Base-by-base conservation (phyloP, 371 early-diverging fungal species). In the Lichtheimia hyalospora region DNA sequence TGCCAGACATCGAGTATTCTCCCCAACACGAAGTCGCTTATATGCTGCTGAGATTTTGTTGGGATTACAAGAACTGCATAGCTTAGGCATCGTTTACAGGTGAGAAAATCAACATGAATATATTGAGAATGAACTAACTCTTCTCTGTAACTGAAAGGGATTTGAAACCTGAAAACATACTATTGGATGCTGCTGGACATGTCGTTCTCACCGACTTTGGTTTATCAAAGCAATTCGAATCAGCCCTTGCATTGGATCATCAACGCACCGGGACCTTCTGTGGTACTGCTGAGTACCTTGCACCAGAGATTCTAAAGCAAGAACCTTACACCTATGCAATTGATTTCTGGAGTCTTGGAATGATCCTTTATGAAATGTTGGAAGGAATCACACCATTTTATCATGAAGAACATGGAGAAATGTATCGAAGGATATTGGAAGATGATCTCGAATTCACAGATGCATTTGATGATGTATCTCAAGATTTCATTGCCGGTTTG, bases 311-410 rank as follows among this genome's bases (percentile, higher is more conserved):
- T 23, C 77, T 99, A 10, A 64, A 76, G 43, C 90, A 89, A 0
- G 79, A 84, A 10, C 81, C 85, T 25, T 97, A 97, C 63, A 92
- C 93, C 6, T 91, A 87, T 63, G 85, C 84, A 13, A 94, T 94
- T 7, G 99, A 99, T 74, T 90, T 95, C 84, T 99, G 99, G 99
- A 89, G 95, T 43, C 79, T 97, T 6, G 99, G 99, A 0, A 92
- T 96, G 1, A 81, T 98, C 21, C 81, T 97, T 46, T 99, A 91
- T 66, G 96, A 91, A 65, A 88, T 92, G 80, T 28, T 91, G 40
- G 80, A 80, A 16, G 93, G 93, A 1, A 78, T 81, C 57, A 90
- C 92, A 0, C 93, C 93, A 1, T 93, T 90, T 68, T 91, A 89
- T 79, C 85, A 85, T 8, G 90, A 91, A 51, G 89, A 89, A 55